phyloP scores from a whole-genome alignment of 768 basidiomycete genomes.

The Pholiota molesta region DNA sequence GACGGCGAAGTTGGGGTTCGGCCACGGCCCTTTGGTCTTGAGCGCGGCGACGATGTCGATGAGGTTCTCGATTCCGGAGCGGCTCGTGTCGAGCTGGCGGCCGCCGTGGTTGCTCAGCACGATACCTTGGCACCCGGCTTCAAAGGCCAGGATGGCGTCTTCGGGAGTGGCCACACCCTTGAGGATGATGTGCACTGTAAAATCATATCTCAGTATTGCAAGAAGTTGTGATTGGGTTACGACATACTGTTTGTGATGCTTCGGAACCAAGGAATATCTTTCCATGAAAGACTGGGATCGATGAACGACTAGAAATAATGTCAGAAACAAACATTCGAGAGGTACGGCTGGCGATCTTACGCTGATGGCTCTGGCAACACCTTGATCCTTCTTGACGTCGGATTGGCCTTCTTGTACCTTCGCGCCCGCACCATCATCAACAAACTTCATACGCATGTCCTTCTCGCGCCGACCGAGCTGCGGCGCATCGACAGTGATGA shows the following conservation, averaged over 20 bases:
- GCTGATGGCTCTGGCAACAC: constrained; percentile 92
- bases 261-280: constrained; percentile 80
- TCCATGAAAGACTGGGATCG: constrained; percentile 87
- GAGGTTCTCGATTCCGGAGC: constrained; percentile 72
- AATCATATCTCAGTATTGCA: not conserved
- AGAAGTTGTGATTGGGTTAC: constrained; percentile 22
- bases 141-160: constrained; percentile 25
- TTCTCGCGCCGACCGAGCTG: constrained; percentile 95
- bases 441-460: constrained; percentile 96
- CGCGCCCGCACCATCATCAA: constrained; percentile 65
- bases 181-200: constrained; percentile 22
- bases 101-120: constrained; percentile 26
- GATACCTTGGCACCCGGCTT: constrained; percentile 25
- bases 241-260: constrained; percentile 65
- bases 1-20: constrained; percentile 71
- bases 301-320: constrained; percentile 75
- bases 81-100: constrained; percentile 51
- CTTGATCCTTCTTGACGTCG: constrained; percentile 81
- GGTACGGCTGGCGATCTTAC: constrained; percentile 39
- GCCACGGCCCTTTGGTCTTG: constrained; percentile 52
- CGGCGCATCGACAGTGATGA: constrained; percentile 98
- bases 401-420: constrained; percentile 49
- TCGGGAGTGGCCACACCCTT: constrained; percentile 25
- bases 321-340: not conserved
- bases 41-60: constrained; percentile 70